Evolutionary conservation across 1,284 basidiomycete genomes (phyloP).

Genomic region (Veloboletus limbatus): DNA sequence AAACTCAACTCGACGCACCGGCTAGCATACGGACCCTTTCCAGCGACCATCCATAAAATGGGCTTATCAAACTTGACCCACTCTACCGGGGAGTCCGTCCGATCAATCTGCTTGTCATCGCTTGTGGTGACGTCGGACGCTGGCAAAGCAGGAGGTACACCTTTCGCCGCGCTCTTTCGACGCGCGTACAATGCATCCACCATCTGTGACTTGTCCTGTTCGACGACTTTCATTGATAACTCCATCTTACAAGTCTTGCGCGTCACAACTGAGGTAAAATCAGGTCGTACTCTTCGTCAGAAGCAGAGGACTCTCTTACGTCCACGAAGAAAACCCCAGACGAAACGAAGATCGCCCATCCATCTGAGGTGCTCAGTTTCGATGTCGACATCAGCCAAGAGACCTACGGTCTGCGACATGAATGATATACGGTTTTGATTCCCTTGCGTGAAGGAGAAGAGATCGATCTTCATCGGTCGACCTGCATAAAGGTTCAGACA

Average conservation of each 20-base stretch:
- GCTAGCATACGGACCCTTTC: conserved; percentile 70
- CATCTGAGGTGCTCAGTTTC: conserved; percentile 88
- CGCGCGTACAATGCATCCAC: conserved; percentile 41
- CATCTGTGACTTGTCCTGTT: conserved; percentile 76
- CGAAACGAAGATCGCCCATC: conserved; percentile 91
- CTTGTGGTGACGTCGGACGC: conserved; percentile 15
- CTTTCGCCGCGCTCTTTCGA: conserved; percentile 31
- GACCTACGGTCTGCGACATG: conserved; percentile 83
- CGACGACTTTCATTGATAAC: conserved; percentile 68
- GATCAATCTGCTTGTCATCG: conserved; percentile 22
- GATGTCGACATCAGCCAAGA: conserved; percentile 90
- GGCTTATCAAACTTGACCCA: conserved; percentile 73
- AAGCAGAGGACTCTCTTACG: conserved; percentile 36
- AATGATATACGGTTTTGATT: conserved; percentile 77
- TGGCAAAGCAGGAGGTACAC: conserved; percentile 20
- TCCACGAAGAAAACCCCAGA: conserved; percentile 79
- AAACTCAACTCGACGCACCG: conserved; percentile 39
- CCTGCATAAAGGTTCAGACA: conserved; percentile 40
- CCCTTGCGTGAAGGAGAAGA: conserved; percentile 77
- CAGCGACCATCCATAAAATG: conserved; percentile 69
- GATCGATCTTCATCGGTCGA: conserved; percentile 71
- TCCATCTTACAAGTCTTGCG: conserved; percentile 69
- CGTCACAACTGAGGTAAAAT: conserved; percentile 49
- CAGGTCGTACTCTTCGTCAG: background rate
- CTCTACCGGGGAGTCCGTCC: conserved; percentile 41